Evolutionary conservation across 805 yeast genomes (phyloP).

Genomic region (Brettanomyces custersianus): DNA sequence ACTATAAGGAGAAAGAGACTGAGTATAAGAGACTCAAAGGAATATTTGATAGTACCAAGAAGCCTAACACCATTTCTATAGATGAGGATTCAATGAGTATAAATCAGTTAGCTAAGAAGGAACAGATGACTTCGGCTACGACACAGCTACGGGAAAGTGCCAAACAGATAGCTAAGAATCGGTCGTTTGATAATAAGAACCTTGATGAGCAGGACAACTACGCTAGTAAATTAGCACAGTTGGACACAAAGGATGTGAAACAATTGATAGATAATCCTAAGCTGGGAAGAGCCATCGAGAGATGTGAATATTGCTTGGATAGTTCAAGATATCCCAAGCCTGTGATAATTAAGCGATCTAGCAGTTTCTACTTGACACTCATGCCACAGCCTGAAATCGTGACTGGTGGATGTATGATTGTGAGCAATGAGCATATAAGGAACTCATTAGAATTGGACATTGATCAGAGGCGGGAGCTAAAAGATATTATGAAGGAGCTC

Average conservation of each 20-base stretch:
- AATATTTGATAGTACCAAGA: constrained; percentile 1
- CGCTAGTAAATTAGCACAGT: constrained; percentile 21
- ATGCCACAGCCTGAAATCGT: constrained; percentile 34
- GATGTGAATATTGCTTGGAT: constrained; percentile 30
- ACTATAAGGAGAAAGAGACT: background rate
- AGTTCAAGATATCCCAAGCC: constrained; percentile 16
- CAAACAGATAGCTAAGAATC: constrained; percentile 28
- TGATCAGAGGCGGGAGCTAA: constrained; percentile 36
- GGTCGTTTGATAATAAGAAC: constrained; percentile 26
- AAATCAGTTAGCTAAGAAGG: constrained; percentile 27
- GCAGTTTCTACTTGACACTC: constrained; percentile 28
- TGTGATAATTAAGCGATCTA: constrained; percentile 24
- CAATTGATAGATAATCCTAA: constrained; percentile 17
- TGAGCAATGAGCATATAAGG: constrained; percentile 31
- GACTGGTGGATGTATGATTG: constrained; percentile 27
- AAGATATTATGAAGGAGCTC: constrained; percentile 32
- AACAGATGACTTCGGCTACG: constrained; percentile 14
- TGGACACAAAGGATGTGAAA: constrained; percentile 11
- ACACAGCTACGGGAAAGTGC: constrained; percentile 15
- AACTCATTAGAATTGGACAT: constrained; percentile 33
- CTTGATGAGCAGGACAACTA: constrained; percentile 35
- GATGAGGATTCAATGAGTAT: constrained; percentile 27
- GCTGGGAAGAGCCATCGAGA: constrained; percentile 23
- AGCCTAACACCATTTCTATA: background rate
- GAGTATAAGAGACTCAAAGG: background rate